These are phyloP conservation scores for Podospora didyma DNA, from an alignment of 495 filamentous ascomycete genomes.

Conservation along the genomic window DNA sequence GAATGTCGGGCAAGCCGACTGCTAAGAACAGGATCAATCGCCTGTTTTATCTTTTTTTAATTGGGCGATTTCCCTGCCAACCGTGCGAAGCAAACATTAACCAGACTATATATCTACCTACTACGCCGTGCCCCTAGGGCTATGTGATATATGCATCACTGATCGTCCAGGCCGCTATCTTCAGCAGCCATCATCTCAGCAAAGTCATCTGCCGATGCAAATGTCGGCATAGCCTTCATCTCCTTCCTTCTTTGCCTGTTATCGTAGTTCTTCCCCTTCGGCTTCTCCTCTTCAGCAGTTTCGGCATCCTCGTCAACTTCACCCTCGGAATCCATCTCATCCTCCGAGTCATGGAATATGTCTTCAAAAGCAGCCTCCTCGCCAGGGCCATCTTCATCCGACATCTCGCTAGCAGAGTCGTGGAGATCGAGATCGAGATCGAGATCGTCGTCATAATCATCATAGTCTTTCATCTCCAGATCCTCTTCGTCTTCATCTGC, in stretches of 20 bases:
- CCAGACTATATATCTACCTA: background rate
- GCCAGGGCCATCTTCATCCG: constrained; percentile 38
- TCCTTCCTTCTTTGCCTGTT: constrained; percentile 69
- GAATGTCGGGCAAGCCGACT: no score
- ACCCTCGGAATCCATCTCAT: constrained; percentile 46
- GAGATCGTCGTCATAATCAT: constrained; percentile 42
- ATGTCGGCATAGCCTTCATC: constrained; percentile 83
- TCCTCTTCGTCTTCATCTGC: constrained; percentile 45
- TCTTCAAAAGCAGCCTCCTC: constrained; percentile 35
- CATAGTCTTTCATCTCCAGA: constrained; percentile 49
- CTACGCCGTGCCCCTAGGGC: background rate
- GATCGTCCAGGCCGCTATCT: constrained; percentile 50
- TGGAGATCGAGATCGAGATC: constrained; percentile 40
- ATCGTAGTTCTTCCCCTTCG: constrained; percentile 22
- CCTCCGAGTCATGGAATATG: constrained; percentile 42
- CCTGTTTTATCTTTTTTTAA: no score
- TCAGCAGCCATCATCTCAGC: constrained; percentile 77
- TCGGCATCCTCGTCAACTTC: constrained; percentile 25
- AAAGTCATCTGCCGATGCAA: constrained; percentile 91
- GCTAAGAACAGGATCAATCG: no score
- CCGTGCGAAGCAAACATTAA: no score
- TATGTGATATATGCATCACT: background rate
- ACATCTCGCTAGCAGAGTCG: constrained; percentile 22
- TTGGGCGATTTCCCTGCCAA: background rate
- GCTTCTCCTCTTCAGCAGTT: constrained; percentile 28